Evolutionary conservation across 495 filamentous ascomycete species (phyloP).

Genomic region (Aspergillus homomorphus): DNA sequence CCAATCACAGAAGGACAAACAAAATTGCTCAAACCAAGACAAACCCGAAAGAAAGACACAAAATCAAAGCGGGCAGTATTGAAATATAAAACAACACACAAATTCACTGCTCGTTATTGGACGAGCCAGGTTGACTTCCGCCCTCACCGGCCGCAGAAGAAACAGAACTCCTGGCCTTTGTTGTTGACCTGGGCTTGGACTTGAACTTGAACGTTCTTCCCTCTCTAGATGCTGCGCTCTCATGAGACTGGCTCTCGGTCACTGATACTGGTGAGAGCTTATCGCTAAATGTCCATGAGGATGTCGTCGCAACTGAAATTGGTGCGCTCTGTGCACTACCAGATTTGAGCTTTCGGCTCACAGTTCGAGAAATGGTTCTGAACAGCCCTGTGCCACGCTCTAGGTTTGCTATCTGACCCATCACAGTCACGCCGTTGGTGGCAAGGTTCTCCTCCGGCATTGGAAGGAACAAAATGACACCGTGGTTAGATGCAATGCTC

Average conservation of each 20-base stretch:
- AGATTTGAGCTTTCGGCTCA: constrained; percentile 37
- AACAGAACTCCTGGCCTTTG: not conserved
- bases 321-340: constrained; percentile 30
- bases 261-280: not conserved
- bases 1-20: not conserved
- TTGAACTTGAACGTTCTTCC: constrained; percentile 2
- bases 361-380: constrained; percentile 31
- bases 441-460: constrained; percentile 69
- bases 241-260: not conserved
- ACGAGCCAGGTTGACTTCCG: not conserved
- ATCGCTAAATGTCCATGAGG: constrained; percentile 17
- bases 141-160: not conserved
- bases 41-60: not conserved
- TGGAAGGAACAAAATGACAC: constrained; percentile 67
- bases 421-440: constrained; percentile 63
- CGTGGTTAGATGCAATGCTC: constrained; percentile 58
- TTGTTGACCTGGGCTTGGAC: constrained; percentile 9
- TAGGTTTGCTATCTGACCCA: constrained; percentile 63
- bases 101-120: not conserved
- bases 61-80: not conserved
- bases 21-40: not conserved
- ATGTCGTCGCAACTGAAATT: constrained; percentile 24
- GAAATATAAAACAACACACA: not conserved
- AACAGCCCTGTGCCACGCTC: constrained; percentile 40
- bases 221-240: constrained; percentile 8